Evolutionary conservation across 805 yeast genomes (phyloP).

Genomic region (Metschnikowia aberdeeniae): DNA sequence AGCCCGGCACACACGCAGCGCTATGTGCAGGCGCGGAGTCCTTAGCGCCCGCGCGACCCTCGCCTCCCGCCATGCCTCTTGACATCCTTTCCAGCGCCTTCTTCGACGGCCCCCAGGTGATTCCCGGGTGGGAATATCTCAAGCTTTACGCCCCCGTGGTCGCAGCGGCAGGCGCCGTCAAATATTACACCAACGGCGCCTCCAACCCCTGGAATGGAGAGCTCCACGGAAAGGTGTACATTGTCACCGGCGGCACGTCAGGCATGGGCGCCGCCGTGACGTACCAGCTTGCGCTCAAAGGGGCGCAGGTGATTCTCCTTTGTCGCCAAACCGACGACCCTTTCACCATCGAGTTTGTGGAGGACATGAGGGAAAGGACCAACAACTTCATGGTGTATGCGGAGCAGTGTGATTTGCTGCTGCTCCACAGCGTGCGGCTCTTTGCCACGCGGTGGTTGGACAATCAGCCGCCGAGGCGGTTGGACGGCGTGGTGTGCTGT

Average conservation of each 20-base stretch:
- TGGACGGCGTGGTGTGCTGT: constrained; percentile 86
- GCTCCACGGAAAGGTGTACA: constrained; percentile 81
- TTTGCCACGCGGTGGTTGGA: constrained; percentile 96
- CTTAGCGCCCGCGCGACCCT: no score
- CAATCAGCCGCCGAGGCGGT: constrained; percentile 81
- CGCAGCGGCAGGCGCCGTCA: constrained; percentile 41
- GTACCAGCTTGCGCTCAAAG: constrained; percentile 66
- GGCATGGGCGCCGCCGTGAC: constrained; percentile 82
- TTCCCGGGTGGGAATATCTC: constrained; percentile 71
- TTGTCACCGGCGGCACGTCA: constrained; percentile 90
- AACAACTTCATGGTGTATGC: constrained; percentile 77
- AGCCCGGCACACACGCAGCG: no score
- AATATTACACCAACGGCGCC: constrained; percentile 76
- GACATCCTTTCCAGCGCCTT: constrained; percentile 69
- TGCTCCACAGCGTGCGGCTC: constrained; percentile 70
- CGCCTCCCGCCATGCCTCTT: constrained; percentile 61
- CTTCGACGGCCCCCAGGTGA: constrained; percentile 64
- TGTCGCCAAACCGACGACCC: constrained; percentile 58
- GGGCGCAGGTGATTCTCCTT: constrained; percentile 81
- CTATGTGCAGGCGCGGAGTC: not conserved
- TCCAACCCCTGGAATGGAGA: constrained; percentile 89
- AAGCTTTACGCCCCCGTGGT: constrained; percentile 53
- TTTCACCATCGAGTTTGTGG: constrained; percentile 78
- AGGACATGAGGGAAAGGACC: constrained; percentile 68
- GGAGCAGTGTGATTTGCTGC: constrained; percentile 81